Conservation (phyloP, 306 rosid species). For the Trichosanthes cucumerina region DNA sequence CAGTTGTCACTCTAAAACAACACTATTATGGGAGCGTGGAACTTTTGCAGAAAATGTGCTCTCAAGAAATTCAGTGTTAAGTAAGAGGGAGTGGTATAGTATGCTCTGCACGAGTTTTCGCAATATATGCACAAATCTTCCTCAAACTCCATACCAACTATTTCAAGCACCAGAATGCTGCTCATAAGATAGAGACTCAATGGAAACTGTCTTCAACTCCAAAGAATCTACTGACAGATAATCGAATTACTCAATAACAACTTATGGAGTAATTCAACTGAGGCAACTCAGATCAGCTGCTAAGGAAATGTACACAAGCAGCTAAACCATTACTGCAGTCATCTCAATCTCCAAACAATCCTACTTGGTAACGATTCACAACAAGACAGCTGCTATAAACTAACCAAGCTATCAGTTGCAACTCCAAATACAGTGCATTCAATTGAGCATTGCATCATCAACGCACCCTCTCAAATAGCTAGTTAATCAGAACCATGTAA, state of each 20-base stretch:
- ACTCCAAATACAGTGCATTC: background rate
- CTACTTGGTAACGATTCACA: background rate
- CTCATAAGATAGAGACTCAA: background rate
- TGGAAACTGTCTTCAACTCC: background rate
- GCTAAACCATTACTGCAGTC: background rate
- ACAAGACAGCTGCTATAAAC: background rate
- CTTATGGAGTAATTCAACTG: background rate
- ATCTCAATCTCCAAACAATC: background rate
- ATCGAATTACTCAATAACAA: background rate
- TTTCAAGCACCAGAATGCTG: background rate
- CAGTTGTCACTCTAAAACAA: background rate
- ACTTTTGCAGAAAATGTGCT: background rate
- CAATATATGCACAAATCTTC: background rate
- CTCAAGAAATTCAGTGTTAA: background rate
- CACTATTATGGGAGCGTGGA: background rate
- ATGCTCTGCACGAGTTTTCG: background rate
- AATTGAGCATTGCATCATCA: conserved; percentile 7
- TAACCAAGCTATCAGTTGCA: background rate
- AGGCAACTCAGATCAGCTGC: background rate
- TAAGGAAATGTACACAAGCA: background rate
- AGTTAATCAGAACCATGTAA: background rate
- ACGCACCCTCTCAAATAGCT: background rate
- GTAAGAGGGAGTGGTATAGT: background rate
- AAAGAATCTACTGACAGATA: background rate
- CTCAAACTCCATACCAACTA: background rate